These are phyloP conservation scores for Eimeria maxima DNA, from an alignment of 169 alveolate genomes.

Conservation along the genomic window DNA sequence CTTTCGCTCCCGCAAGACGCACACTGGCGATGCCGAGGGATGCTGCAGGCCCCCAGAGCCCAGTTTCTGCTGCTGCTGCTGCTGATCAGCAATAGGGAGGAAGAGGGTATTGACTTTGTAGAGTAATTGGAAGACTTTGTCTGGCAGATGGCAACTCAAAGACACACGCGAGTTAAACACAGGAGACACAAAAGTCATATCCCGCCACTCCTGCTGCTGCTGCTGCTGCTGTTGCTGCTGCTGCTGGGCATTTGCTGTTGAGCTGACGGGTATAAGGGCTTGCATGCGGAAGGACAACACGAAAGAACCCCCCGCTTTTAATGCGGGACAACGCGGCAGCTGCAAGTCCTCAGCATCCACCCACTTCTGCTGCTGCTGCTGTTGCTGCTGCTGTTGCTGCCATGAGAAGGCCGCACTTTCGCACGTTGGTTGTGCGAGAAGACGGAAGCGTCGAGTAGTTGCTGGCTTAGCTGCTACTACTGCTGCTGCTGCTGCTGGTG, in stretches of 20 bases:
- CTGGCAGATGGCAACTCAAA: background rate
- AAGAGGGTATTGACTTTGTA: background rate
- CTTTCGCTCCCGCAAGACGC: conserved; percentile 2
- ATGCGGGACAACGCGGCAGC: conserved; percentile 26
- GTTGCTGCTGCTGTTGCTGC: conserved; percentile 42
- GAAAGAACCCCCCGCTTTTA: background rate
- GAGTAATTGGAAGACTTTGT: background rate
- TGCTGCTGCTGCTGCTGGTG: no score
- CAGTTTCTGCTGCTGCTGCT: background rate
- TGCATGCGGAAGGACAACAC: background rate
- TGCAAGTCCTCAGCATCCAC: conserved; percentile 23
- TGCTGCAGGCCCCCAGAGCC: background rate
- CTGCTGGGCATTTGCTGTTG: background rate
- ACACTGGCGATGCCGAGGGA: conserved; percentile 7
- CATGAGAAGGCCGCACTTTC: background rate
- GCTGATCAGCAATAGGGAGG: background rate
- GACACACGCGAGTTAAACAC: conserved; percentile 8
- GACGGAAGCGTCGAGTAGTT: background rate
- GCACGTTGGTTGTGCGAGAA: background rate
- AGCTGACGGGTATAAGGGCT: background rate
- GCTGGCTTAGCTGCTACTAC: no score
- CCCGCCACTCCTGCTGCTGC: background rate
- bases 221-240: conserved; percentile 47
- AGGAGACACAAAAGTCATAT: conserved; percentile 20
- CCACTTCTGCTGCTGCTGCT: conserved; percentile 6